Percentiles rank a stretch among this genome's conserved stretches.
These are phyloP conservation scores for Lignosus rhinocerotis DNA, from an alignment of 1,284 basidiomycete genomes.

Conservation along the genomic window DNA sequence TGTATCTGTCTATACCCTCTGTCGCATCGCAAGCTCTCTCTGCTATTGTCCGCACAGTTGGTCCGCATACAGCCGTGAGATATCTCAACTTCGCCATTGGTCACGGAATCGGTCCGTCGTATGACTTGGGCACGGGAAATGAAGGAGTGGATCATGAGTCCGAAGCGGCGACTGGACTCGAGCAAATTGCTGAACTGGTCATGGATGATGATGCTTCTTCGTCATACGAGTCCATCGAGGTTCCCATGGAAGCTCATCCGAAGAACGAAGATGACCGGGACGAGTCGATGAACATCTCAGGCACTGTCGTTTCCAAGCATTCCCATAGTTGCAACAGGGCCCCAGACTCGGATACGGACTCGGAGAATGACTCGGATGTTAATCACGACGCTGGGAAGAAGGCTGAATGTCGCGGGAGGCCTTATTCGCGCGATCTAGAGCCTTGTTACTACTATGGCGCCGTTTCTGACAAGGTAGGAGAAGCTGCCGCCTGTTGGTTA, in stretches of 20 bases:
- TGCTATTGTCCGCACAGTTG: constrained; percentile 73
- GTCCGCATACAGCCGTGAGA: constrained; percentile 74
- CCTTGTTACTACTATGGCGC: constrained; percentile 73
- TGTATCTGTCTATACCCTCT: constrained; percentile 83
- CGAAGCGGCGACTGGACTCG: constrained; percentile 67
- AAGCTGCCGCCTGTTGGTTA: constrained; percentile 88
- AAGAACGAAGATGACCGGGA: neutral
- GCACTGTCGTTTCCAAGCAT: constrained; percentile 33
- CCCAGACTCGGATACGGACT: constrained; percentile 12
- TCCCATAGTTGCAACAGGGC: constrained; percentile 24
- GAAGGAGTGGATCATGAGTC: constrained; percentile 48
- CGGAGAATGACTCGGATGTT: constrained; percentile 1
- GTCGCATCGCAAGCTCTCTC: constrained; percentile 76
- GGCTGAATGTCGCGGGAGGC: constrained; percentile 27
- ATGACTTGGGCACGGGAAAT: constrained; percentile 28
- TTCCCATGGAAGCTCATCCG: neutral
- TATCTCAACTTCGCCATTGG: constrained; percentile 89
- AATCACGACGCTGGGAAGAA: constrained; percentile 12
- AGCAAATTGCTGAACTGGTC: constrained; percentile 60
- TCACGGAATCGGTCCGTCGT: constrained; percentile 57
- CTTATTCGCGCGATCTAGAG: constrained; percentile 3
- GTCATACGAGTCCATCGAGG: constrained; percentile 3
- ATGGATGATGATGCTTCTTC: constrained; percentile 26
- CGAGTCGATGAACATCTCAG: neutral
- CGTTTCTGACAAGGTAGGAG: constrained; percentile 87